Percentiles rank a stretch among this genome's conserved stretches.
Conservation (phyloP, 2,329 filamentous ascomycete genomes). For the Cytospora paraplurivora region DNA sequence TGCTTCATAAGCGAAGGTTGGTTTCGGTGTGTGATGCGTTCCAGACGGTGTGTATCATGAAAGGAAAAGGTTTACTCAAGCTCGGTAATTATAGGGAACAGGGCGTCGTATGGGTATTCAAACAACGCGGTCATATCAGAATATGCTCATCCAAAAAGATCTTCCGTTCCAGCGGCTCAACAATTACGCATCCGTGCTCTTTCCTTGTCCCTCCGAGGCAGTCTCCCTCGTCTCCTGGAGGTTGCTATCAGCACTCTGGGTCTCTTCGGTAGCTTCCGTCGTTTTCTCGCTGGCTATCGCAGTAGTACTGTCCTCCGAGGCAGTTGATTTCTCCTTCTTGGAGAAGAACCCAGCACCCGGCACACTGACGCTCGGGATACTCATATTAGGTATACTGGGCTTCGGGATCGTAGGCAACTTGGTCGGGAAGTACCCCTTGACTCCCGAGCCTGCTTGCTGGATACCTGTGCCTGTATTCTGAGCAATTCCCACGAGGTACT, state of each 20-base stretch:
- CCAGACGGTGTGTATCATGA: background rate
- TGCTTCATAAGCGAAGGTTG: background rate
- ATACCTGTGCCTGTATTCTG: constrained; percentile 47
- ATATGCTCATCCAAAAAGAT: background rate
- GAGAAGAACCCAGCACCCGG: constrained; percentile 24
- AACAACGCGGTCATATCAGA: background rate
- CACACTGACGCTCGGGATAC: constrained; percentile 30
- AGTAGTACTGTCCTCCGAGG: constrained; percentile 4
- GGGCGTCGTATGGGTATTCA: background rate
- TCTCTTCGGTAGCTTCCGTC: background rate
- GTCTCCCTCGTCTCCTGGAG: background rate
- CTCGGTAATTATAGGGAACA: background rate
- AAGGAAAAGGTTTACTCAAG: background rate
- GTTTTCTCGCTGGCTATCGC: background rate
- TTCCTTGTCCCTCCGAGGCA: background rate
- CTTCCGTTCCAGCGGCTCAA: background rate
- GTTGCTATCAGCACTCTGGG: background rate
- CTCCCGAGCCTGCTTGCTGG: constrained; percentile 48
- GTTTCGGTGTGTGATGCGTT: background rate
- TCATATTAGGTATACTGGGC: constrained; percentile 34
- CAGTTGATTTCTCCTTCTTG: constrained; percentile 27
- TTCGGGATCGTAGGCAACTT: constrained; percentile 44
- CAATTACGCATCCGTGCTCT: background rate
- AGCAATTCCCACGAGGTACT: constrained; percentile 52
- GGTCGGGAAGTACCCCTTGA: constrained; percentile 49